A percentile compares a stretch with the other conserved stretches of the same genome.
Conservation (phyloP, 1,139 yeast species). For the Blastobotrys raffinosifermentans region DNA sequence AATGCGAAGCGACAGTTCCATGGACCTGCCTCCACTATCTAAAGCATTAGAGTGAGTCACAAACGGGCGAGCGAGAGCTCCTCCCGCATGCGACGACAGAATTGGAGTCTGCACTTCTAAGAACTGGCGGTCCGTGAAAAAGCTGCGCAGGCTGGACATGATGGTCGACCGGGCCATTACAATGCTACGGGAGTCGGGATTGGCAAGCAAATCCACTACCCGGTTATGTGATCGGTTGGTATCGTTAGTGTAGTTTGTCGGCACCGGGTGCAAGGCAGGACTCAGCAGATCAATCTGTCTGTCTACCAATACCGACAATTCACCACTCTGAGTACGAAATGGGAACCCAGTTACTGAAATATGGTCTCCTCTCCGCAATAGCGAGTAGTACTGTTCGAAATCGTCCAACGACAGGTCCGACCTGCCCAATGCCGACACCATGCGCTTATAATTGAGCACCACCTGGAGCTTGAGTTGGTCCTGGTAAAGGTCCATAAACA, state of each 20-base stretch:
- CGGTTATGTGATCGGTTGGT: slow-evolving; percentile 60
- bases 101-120: slow-evolving; percentile 88
- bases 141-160: slow-evolving; percentile 50
- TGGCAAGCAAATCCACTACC: slow-evolving; percentile 68
- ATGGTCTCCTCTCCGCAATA: slow-evolving; percentile 65
- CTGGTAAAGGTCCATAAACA: slow-evolving; percentile 61
- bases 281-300: slow-evolving; percentile 47
- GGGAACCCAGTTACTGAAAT: slow-evolving; percentile 62
- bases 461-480: slow-evolving; percentile 53
- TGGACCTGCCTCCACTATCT: slow-evolving; percentile 24
- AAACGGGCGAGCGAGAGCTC: slow-evolving; percentile 89
- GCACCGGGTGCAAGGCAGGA: slow-evolving; percentile 68
- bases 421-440: slow-evolving; percentile 26
- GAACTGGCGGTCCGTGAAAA: slow-evolving; percentile 51
- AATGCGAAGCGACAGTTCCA: slow-evolving; percentile 59
- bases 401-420: slow-evolving; percentile 30
- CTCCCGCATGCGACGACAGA: slow-evolving; percentile 62
- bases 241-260: slow-evolving; percentile 52
- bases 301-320: slow-evolving; percentile 62
- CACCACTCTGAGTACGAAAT: slow-evolving; percentile 70
- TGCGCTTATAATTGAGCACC: slow-evolving; percentile 49
- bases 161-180: slow-evolving; percentile 52
- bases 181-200: slow-evolving; percentile 42
- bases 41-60: slow-evolving; percentile 49
- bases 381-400: slow-evolving; percentile 42